Evolutionary conservation across 2,329 filamentous ascomycete genomes (phyloP).

Genomic region (Venturia oleaginea): DNA sequence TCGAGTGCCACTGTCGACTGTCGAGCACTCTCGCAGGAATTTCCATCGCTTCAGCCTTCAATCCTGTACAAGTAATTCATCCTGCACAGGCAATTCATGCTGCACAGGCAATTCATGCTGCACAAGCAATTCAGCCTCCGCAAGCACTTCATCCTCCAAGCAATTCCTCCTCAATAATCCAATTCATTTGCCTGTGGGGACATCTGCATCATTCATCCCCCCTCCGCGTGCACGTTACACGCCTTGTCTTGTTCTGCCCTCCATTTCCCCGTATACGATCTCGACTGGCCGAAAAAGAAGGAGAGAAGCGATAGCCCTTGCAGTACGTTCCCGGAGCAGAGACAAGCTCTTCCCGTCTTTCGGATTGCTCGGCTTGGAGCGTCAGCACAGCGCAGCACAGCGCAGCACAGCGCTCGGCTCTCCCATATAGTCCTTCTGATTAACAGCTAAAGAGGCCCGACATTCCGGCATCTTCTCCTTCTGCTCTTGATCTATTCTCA

Average conservation of each 20-base stretch:
- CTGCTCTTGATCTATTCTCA: background rate
- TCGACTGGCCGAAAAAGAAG: background rate
- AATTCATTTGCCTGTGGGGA: no score
- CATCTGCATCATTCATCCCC: no score
- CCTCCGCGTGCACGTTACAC: background rate
- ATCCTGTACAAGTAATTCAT: no score
- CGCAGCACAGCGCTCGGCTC: no score
- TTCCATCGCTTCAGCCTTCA: no score
- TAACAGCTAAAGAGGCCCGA: slow-evolving; percentile 6
- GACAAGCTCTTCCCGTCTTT: background rate
- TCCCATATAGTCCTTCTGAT: no score
- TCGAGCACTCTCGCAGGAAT: no score
- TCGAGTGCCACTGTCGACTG: background rate
- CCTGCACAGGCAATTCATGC: no score
- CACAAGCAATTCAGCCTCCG: no score
- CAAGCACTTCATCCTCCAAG: no score
- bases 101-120: no score
- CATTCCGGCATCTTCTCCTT: background rate
- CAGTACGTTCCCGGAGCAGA: background rate
- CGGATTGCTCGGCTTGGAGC: slow-evolving; percentile 1
- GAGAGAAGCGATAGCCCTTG: background rate
- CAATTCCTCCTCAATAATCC: no score
- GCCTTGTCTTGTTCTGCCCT: background rate
- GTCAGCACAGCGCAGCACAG: background rate
- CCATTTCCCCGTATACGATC: background rate